Evolutionary conservation across 2,329 filamentous ascomycete species (phyloP).

Genomic region (Pseudophaeomoniella oleicola): DNA sequence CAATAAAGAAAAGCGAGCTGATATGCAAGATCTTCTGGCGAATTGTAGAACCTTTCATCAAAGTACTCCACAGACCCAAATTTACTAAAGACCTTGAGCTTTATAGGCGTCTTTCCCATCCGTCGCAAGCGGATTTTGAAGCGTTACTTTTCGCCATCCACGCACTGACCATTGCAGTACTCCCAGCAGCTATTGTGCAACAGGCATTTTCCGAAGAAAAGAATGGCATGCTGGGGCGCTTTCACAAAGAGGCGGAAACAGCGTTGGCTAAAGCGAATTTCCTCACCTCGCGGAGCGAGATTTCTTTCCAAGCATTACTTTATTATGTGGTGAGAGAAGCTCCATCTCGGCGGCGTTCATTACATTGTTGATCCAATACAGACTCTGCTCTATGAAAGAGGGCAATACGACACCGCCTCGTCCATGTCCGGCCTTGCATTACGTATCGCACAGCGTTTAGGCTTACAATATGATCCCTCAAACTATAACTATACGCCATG

Average conservation of each 20-base stretch:
- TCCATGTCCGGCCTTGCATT: not conserved
- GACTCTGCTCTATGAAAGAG: not conserved
- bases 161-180: not conserved
- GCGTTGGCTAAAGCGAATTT: not conserved
- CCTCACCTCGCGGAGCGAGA: not conserved
- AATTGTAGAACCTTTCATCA: not conserved
- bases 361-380: not conserved
- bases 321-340: not conserved
- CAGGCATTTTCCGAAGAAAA: not conserved
- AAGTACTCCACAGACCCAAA: not conserved
- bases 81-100: not conserved
- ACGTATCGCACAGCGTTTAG: not conserved
- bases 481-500: conserved; percentile 1
- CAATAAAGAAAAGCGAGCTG: conserved; percentile 1
- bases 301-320: conserved; percentile 1
- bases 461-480: not conserved
- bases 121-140: not conserved
- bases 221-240: not conserved
- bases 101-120: not conserved
- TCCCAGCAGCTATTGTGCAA: not conserved
- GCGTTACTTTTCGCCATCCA: not conserved
- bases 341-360: not conserved
- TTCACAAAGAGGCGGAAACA: not conserved
- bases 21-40: not conserved
- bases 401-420: not conserved